Evolutionary conservation across 257 asterid species (phyloP).

Genomic region (Henckelia pumila): DNA sequence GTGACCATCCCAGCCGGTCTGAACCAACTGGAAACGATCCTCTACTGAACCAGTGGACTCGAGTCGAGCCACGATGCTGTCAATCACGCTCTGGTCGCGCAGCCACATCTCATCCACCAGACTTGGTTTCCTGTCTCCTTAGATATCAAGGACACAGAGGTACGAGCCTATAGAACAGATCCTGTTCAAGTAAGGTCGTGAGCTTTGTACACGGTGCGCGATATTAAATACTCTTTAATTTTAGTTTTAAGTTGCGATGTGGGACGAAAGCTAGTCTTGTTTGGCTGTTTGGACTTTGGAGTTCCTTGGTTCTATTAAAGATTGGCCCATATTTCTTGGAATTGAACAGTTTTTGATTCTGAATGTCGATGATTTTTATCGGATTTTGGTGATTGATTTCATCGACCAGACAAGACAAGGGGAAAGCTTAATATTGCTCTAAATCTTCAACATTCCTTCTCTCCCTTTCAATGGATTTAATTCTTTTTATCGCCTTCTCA

Average conservation of each 20-base stretch:
- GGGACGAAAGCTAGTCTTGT: too few relatives aligned
- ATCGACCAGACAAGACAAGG: not conserved
- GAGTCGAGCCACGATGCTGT: not conserved
- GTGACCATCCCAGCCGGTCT: slow-evolving; percentile 10
- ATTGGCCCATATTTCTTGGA: too few relatives aligned
- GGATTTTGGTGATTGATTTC: not conserved
- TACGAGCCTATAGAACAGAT: too few relatives aligned
- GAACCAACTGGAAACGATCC: not conserved
- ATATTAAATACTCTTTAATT: too few relatives aligned
- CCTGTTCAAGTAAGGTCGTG: not conserved
- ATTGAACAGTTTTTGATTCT: too few relatives aligned
- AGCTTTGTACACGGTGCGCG: too few relatives aligned
- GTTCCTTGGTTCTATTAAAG: too few relatives aligned
- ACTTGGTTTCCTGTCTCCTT: slow-evolving; percentile 13
- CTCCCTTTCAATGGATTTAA: slow-evolving; percentile 26
- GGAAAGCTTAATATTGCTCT: too few relatives aligned
- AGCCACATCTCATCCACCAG: slow-evolving; percentile 7
- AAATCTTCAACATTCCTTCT: slow-evolving; percentile 26
- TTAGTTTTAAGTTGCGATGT: too few relatives aligned
- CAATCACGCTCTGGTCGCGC: slow-evolving; percentile 15
- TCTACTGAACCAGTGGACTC: not conserved
- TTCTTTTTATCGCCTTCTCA: slow-evolving; percentile 2
- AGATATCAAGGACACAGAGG: not conserved
- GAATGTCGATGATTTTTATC: not conserved
- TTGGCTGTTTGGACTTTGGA: too few relatives aligned